These are phyloP conservation scores for Suillus weaverae DNA, from an alignment of 768 basidiomycete genomes.

Conservation along the genomic window DNA sequence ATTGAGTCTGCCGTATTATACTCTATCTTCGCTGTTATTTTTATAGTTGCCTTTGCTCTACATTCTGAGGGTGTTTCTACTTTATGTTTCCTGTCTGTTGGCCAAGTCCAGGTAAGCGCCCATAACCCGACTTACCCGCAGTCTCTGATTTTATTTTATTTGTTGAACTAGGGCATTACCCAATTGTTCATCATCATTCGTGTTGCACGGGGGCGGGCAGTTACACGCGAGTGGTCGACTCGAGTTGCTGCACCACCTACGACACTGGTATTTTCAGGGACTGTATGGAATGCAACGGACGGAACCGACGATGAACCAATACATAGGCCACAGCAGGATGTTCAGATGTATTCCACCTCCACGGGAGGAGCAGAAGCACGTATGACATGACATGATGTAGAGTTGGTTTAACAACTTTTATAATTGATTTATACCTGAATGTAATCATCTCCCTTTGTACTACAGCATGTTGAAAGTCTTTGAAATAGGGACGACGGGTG, in stretches of 20 bases:
- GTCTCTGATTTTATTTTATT: neutral
- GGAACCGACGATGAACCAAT: neutral
- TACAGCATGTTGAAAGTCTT: neutral
- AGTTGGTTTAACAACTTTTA: neutral
- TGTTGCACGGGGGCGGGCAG: slow-evolving; percentile 31
- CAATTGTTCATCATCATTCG: slow-evolving; percentile 37
- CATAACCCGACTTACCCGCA: neutral
- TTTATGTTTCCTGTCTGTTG: slow-evolving; percentile 33
- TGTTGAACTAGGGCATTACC: slow-evolving; percentile 30
- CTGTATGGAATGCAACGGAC: neutral
- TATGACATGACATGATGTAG: neutral
- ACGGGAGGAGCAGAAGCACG: neutral
- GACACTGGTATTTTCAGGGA: neutral
- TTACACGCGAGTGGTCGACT: slow-evolving; percentile 5
- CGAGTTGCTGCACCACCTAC: neutral
- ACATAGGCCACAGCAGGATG: neutral
- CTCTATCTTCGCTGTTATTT: slow-evolving; percentile 27
- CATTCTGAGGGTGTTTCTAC: slow-evolving; percentile 26
- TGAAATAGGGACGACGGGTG: neutral
- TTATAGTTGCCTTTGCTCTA: slow-evolving; percentile 31
- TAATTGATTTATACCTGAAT: neutral
- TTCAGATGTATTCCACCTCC: neutral
- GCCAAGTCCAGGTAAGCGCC: slow-evolving; percentile 30
- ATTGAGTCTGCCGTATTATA: slow-evolving; percentile 38
- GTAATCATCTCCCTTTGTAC: neutral